phyloP scores from a whole-genome alignment of 148 eudicot species.

The Heliamphora exappendiculata region DNA sequence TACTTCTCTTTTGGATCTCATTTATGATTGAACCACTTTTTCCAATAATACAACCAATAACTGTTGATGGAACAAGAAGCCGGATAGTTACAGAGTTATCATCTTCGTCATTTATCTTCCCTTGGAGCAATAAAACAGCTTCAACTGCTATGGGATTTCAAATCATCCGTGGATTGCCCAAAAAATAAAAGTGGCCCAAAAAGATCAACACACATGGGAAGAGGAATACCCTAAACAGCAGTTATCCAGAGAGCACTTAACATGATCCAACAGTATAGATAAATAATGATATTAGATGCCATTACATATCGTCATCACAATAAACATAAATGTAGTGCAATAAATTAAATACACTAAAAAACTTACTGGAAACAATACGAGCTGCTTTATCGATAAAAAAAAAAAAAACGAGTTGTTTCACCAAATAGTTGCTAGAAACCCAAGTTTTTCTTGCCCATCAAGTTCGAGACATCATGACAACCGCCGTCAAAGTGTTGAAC shows the following conservation, averaged over 20 bases:
- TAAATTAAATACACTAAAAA: background rate
- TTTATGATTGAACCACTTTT: constrained; percentile 23
- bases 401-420: background rate
- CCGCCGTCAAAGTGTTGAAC: background rate
- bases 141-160: constrained; percentile 82
- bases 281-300: background rate
- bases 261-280: background rate
- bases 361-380: no score
- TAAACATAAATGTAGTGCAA: background rate
- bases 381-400: no score
- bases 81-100: constrained; percentile 26
- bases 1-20: constrained; percentile 77
- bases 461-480: background rate
- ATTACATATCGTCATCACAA: background rate
- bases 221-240: background rate
- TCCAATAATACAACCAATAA: no score
- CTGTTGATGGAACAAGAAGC: background rate
- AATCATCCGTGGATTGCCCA: constrained; percentile 66
- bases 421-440: background rate
- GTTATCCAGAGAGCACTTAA: background rate
- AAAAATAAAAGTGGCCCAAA: constrained; percentile 8
- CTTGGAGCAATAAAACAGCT: constrained; percentile 89
- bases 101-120: constrained; percentile 81
- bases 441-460: background rate
- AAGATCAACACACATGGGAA: background rate